Evolutionary conservation across 2,329 filamentous ascomycete genomes (phyloP).

Genomic region (Cryphonectria nitschkei): DNA sequence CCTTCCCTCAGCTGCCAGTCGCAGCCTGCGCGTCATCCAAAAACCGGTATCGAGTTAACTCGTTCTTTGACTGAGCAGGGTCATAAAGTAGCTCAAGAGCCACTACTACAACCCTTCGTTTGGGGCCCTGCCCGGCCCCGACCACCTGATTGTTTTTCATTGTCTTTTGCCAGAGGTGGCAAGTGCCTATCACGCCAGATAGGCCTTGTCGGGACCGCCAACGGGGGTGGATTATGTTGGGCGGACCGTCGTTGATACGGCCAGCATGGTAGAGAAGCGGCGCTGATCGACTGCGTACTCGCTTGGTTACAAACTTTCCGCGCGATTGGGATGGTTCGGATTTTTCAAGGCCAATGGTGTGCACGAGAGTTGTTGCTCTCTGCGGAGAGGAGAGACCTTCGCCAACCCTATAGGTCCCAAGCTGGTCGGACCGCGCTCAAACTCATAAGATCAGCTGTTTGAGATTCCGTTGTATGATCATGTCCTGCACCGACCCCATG

Average conservation of each 20-base stretch:
- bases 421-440: slow-evolving; percentile 28
- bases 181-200: neutral
- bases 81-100: slow-evolving; percentile 8
- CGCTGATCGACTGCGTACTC: slow-evolving; percentile 30
- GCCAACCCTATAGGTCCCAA: slow-evolving; percentile 18
- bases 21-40: slow-evolving; percentile 2
- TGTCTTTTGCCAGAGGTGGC: neutral
- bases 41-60: neutral
- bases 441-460: slow-evolving; percentile 74
- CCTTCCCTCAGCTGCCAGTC: slow-evolving; percentile 6
- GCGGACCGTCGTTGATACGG: slow-evolving; percentile 12
- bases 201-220: slow-evolving; percentile 20
- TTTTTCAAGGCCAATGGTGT: slow-evolving; percentile 11
- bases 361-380: neutral
- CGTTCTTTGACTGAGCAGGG: slow-evolving; percentile 6
- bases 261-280: slow-evolving; percentile 18
- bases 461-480: slow-evolving; percentile 83
- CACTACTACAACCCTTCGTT: neutral
- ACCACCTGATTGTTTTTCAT: neutral
- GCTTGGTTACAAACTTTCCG: slow-evolving; percentile 20
- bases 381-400: slow-evolving; percentile 7
- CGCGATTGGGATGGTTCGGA: slow-evolving; percentile 19
- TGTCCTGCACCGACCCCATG: slow-evolving; percentile 84
- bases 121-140: neutral
- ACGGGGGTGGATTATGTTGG: slow-evolving; percentile 16